A percentile compares a stretch with the other conserved stretches of the same genome.
phyloP scores from a whole-genome alignment of 192 early-diverging fungal genomes.

The Funneliformis geosporum region DNA sequence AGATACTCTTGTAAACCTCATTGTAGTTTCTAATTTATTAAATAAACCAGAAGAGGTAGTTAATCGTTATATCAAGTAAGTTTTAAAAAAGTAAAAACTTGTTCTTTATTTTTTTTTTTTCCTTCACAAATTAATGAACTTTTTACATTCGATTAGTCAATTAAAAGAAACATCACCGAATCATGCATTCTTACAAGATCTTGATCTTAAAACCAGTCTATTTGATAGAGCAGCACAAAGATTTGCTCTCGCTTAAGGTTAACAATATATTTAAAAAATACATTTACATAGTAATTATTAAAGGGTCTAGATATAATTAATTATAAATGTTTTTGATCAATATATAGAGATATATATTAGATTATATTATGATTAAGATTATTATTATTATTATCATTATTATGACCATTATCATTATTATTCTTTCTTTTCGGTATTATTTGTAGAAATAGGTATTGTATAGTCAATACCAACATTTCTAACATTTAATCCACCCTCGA shows the following conservation, averaged over 20 bases:
- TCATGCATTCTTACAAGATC: slow-evolving; percentile 78
- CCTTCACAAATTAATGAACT: neutral
- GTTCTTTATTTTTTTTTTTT: neutral
- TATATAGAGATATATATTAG: too few relatives aligned
- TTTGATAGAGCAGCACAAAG: slow-evolving; percentile 75
- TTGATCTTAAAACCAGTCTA: slow-evolving; percentile 74
- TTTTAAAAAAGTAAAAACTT: neutral
- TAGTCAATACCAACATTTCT: neutral
- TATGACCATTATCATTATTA: too few relatives aligned
- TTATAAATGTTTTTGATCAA: too few relatives aligned
- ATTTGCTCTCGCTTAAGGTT: slow-evolving; percentile 46
- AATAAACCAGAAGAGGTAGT: slow-evolving; percentile 70
- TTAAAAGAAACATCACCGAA: slow-evolving; percentile 71
- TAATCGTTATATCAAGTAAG: slow-evolving; percentile 66
- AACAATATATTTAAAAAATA: neutral
- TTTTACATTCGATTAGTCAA: slow-evolving; percentile 51
- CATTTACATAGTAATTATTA: too few relatives aligned
- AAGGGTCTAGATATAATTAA: too few relatives aligned
- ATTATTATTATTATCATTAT: too few relatives aligned
- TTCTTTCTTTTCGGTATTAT: too few relatives aligned
- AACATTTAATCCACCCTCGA: neutral
- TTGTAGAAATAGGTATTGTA: too few relatives aligned
- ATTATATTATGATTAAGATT: too few relatives aligned
- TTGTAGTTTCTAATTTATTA: slow-evolving; percentile 69
- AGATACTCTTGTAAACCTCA: slow-evolving; percentile 86